phyloP scores from a whole-genome alignment of 441 rosid species.

The Adansonia madagascariensis region DNA sequence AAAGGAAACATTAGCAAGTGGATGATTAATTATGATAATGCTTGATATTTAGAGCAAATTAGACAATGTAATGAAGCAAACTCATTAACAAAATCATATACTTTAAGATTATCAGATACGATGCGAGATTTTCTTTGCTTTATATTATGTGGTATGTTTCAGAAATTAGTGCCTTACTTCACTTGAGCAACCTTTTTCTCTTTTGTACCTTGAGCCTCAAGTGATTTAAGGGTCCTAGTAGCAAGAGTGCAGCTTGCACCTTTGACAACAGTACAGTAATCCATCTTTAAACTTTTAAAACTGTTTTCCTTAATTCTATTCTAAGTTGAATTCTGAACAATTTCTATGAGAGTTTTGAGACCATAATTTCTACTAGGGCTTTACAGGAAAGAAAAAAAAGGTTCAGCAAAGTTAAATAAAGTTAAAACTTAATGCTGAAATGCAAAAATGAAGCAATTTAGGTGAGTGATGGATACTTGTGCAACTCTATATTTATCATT shows the following conservation, averaged over 20 bases:
- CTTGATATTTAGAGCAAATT: constrained; percentile 5
- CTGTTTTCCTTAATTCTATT: not conserved
- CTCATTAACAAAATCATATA: not conserved
- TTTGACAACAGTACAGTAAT: not conserved
- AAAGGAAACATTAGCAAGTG: constrained; percentile 15
- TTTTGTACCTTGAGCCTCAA: not conserved
- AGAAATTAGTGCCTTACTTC: constrained; percentile 18
- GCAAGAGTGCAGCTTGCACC: not conserved
- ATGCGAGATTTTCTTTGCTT: constrained; percentile 7
- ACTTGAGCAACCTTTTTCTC: not conserved
- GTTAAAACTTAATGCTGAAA: not conserved
- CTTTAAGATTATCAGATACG: constrained; percentile 1
- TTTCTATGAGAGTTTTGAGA: not conserved
- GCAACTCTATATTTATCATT: not conserved
- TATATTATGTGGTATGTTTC: not conserved
- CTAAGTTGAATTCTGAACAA: not conserved
- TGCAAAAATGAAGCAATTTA: not conserved
- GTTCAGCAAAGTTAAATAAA: not conserved
- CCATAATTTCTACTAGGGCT: not conserved
- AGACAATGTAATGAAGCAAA: constrained; percentile 19
- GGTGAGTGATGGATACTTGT: constrained; percentile 12
- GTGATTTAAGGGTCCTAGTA: not conserved
- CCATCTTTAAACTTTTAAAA: not conserved
- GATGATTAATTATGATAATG: constrained; percentile 3
- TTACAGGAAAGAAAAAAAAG: not conserved